Percentiles rank a stretch among this genome's conserved stretches.
Conservation (phyloP, 164 flowering plant genomes). For the Santalum album region DNA sequence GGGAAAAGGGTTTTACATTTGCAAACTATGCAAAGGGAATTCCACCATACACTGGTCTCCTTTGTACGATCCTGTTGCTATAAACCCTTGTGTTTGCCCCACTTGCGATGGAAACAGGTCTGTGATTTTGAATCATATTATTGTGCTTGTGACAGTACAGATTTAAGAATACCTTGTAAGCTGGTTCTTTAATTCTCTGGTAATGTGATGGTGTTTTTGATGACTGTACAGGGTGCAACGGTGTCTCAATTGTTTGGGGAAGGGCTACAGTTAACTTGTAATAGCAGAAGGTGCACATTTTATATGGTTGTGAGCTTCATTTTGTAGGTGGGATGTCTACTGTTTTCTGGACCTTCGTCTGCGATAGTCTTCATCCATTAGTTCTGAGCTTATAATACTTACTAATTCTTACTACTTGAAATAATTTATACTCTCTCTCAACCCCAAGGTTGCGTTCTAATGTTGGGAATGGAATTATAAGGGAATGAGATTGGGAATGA, state of each 20-base stretch:
- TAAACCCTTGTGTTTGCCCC: constrained; percentile 77
- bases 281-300: no score
- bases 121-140: neutral
- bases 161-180: neutral
- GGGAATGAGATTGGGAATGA: no score
- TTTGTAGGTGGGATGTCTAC: no score
- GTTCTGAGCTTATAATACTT: no score
- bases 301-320: no score
- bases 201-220: constrained; percentile 7
- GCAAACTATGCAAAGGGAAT: constrained; percentile 66
- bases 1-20: constrained; percentile 57
- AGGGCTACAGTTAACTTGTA: constrained; percentile 33
- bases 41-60: constrained; percentile 78
- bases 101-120: constrained; percentile 78
- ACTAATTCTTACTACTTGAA: no score
- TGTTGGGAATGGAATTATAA: no score
- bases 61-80: constrained; percentile 47
- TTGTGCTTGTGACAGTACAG: neutral
- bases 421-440: no score
- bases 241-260: constrained; percentile 66
- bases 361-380: no score
- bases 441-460: no score
- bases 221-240: constrained; percentile 51
- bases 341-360: no score
- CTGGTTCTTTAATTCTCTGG: neutral